A percentile compares a stretch with the other conserved stretches of the same genome.
Conservation (phyloP, 345 rosid species). For the Hypericum androsaemum region DNA sequence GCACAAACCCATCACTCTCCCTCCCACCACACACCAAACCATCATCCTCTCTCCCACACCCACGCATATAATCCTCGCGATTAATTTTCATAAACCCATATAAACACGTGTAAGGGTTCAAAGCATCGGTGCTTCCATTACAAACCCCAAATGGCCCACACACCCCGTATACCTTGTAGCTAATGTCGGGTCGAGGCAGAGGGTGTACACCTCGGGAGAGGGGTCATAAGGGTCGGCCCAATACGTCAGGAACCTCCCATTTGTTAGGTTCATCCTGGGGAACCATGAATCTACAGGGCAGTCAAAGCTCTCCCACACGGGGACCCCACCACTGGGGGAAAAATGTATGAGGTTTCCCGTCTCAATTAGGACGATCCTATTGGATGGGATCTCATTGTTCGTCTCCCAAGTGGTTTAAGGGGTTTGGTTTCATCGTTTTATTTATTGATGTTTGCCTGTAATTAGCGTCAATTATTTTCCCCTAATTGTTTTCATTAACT, state of each 20-base stretch:
- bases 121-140: conserved; percentile 1
- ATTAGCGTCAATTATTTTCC: too few species aligned
- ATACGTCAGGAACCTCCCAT: conserved; percentile 18
- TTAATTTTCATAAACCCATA: conserved; percentile 35
- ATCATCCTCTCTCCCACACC: conserved; percentile 40
- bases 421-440: too few species aligned
- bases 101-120: conserved; percentile 34
- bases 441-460: too few species aligned
- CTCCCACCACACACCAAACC: too few species aligned
- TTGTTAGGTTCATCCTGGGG: conserved; percentile 40
- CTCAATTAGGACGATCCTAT: conserved; percentile 22
- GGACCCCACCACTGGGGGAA: conserved; percentile 14
- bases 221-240: conserved; percentile 45
- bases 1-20: too few species aligned
- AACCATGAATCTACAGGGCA: conserved; percentile 49
- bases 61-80: conserved; percentile 34
- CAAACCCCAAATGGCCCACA: conserved; percentile 42
- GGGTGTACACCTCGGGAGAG: conserved; percentile 30
- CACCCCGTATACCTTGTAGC: conserved; percentile 32
- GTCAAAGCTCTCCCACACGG: conserved; percentile 53
- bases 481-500: too few species aligned
- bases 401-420: conserved; percentile 36
- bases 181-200: conserved; percentile 37
- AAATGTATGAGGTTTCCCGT: conserved; percentile 38
- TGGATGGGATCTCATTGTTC: conserved; percentile 19